These are phyloP conservation scores for Phytopythium oedochilum DNA, from an alignment of 352 stramenopile genomes.

Conservation along the genomic window DNA sequence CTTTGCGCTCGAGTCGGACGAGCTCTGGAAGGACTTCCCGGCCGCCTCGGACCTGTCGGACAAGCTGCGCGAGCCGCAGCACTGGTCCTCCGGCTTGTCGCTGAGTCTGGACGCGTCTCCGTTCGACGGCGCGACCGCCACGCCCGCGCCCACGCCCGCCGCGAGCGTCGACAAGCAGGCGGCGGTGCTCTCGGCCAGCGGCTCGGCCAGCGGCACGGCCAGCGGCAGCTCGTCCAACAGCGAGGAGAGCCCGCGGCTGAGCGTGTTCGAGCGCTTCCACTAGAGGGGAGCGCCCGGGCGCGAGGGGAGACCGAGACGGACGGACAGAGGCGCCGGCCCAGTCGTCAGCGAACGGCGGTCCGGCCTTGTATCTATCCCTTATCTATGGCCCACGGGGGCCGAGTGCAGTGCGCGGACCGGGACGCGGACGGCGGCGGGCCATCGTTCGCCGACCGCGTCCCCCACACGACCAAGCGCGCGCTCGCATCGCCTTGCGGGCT, in stretches of 20 bases:
- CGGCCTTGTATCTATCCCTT: conserved; percentile 7
- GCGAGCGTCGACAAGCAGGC: background rate
- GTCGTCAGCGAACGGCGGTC: background rate
- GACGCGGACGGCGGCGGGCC: background rate
- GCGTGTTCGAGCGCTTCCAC: conserved; percentile 83
- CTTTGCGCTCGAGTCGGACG: conserved; percentile 57
- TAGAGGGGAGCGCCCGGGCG: conserved; percentile 24
- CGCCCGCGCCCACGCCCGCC: conserved; percentile 8
- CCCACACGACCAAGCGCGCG: background rate
- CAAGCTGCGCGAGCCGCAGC: conserved; percentile 30
- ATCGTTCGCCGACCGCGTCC: background rate
- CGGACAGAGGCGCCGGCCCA: background rate
- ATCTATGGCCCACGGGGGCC: conserved; percentile 8
- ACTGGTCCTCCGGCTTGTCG: conserved; percentile 56
- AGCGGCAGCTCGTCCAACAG: conserved; percentile 39
- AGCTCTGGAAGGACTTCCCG: conserved; percentile 79
- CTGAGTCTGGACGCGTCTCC: conserved; percentile 47
- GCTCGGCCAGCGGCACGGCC: conserved; percentile 14
- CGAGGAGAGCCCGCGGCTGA: conserved; percentile 72
- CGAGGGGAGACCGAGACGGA: background rate
- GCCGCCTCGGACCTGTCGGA: conserved; percentile 20
- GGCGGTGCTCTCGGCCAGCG: background rate
- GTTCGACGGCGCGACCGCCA: conserved; percentile 20
- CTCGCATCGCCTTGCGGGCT: background rate
- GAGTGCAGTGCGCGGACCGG: background rate